Evolutionary conservation across 768 basidiomycete genomes (phyloP).

Genomic region (Hygrophorus russula): DNA sequence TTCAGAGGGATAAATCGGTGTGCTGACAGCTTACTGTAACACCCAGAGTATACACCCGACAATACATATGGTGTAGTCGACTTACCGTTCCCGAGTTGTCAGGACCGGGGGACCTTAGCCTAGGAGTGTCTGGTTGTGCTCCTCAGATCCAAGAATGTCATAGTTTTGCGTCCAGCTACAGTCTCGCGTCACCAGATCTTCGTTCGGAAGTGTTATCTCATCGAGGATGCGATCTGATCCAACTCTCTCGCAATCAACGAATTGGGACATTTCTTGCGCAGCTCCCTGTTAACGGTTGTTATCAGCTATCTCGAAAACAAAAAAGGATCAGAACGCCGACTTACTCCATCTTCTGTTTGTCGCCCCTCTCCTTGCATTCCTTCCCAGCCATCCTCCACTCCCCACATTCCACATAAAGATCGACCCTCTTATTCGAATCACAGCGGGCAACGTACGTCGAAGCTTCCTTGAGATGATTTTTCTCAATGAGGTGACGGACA

Average conservation of each 20-base stretch:
- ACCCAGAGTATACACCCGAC: too few species aligned
- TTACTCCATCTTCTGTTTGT: constrained; percentile 78
- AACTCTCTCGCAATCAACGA: constrained; percentile 71
- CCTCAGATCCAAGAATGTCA: too few species aligned
- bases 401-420: constrained; percentile 82
- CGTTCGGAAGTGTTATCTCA: constrained; percentile 22
- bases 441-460: constrained; percentile 70
- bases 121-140: too few species aligned
- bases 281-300: constrained; percentile 36
- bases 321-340: constrained; percentile 20
- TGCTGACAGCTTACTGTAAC: too few species aligned
- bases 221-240: constrained; percentile 48
- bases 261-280: constrained; percentile 69
- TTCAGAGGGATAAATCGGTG: too few species aligned
- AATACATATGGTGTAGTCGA: too few species aligned
- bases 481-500: constrained; percentile 65
- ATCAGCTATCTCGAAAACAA: constrained; percentile 3
- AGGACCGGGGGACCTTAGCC: too few species aligned
- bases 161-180: too few species aligned
- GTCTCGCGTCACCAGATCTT: too few species aligned
- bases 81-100: too few species aligned
- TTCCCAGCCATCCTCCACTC: constrained; percentile 85
- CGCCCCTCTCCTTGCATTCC: constrained; percentile 83
- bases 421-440: constrained; percentile 71
- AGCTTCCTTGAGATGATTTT: constrained; percentile 70